phyloP scores from a whole-genome alignment of 805 yeast genomes.

The Myxozyma neglecta region DNA sequence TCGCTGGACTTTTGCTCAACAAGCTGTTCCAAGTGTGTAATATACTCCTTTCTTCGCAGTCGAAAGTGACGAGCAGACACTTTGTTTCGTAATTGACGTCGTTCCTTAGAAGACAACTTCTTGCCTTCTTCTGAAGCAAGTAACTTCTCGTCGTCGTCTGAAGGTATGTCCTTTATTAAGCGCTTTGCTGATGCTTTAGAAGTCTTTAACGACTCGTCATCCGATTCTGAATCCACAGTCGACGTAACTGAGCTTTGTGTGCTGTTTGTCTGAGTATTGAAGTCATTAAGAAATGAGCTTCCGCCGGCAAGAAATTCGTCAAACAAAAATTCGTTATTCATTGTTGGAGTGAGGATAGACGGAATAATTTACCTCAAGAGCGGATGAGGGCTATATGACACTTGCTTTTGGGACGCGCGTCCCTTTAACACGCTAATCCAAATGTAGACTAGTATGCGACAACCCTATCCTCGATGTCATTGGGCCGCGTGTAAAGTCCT shows the following conservation, averaged over 20 bases:
- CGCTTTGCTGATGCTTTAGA: neutral
- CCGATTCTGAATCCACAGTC: slow-evolving; percentile 16
- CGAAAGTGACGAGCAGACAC: slow-evolving; percentile 40
- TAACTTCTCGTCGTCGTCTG: slow-evolving; percentile 40
- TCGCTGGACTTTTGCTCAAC: slow-evolving; percentile 33
- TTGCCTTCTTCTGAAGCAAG: slow-evolving; percentile 37
- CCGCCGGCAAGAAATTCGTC: neutral
- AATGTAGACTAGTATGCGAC: neutral
- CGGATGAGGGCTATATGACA: neutral
- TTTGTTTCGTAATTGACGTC: slow-evolving; percentile 39
- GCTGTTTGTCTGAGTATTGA: too few species aligned
- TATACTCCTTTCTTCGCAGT: slow-evolving; percentile 38
- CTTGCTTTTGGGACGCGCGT: slow-evolving; percentile 14
- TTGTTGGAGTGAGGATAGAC: neutral
- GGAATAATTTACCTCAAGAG: neutral
- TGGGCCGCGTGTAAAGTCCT: neutral
- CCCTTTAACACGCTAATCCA: slow-evolving; percentile 5
- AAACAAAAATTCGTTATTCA: neutral
- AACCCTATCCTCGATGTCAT: neutral
- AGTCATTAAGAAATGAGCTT: too few species aligned
- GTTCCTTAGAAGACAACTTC: slow-evolving; percentile 36
- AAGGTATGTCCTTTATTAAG: neutral
- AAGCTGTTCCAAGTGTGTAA: slow-evolving; percentile 37
- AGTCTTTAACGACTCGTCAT: neutral
- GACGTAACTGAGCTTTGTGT: neutral